Evolutionary conservation across 352 stramenopile species (phyloP).

Genomic region (Thraustotheca clavata): DNA sequence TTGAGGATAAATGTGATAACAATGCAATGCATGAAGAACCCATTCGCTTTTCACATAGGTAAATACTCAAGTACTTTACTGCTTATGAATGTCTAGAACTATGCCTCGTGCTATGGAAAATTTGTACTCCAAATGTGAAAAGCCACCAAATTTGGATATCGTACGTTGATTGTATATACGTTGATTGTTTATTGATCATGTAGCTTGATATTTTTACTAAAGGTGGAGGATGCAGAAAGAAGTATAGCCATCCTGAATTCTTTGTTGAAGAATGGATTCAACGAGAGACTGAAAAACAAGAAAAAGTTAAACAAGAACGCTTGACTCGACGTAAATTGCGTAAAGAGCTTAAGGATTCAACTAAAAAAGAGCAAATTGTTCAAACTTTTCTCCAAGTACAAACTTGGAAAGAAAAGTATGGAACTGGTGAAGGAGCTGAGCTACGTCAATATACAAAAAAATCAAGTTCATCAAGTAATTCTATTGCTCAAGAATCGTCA

Average conservation of each 20-base stretch:
- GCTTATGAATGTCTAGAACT: neutral
- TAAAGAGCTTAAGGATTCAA: neutral
- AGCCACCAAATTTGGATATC: neutral
- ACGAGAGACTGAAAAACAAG: neutral
- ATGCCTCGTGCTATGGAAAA: neutral
- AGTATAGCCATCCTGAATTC: neutral
- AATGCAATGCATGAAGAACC: neutral
- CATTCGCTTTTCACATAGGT: neutral
- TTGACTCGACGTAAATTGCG: neutral
- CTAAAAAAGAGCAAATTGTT: neutral
- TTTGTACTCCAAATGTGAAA: neutral
- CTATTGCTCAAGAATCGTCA: neutral
- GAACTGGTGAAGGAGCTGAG: neutral
- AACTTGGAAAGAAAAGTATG: constrained; percentile 2
- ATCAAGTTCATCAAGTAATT: too few relatives aligned
- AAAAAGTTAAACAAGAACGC: neutral
- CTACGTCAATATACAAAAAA: too few relatives aligned
- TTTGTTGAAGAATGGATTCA: neutral
- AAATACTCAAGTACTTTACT: neutral
- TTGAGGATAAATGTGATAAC: neutral
- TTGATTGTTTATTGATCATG: neutral
- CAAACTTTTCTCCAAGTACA: neutral
- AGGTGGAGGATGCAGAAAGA: neutral
- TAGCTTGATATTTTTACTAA: neutral
- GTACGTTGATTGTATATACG: neutral